Evolutionary conservation across 495 filamentous ascomycete genomes (phyloP).

Genomic region (Apiosordaria backusii): DNA sequence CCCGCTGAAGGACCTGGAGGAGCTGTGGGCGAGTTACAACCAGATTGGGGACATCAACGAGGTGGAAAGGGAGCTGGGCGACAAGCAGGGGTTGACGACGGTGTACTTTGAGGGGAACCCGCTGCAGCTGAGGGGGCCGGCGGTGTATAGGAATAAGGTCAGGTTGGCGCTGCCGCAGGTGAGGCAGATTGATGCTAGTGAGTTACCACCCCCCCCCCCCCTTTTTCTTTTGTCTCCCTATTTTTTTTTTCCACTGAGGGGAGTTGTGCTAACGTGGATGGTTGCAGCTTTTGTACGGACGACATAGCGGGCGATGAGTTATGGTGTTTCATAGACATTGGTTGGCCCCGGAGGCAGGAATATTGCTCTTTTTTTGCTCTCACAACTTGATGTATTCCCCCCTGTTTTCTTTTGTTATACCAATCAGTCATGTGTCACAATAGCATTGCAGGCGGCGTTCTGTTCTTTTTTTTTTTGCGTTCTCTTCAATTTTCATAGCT

Average conservation of each 20-base stretch:
- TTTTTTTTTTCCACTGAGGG: neutral
- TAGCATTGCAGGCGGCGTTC: neutral
- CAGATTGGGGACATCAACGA: conserved; percentile 73
- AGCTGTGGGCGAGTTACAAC: conserved; percentile 94
- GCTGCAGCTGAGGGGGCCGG: conserved; percentile 68
- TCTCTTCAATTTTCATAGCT: neutral
- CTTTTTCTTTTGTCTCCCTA: neutral
- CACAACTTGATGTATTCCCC: neutral
- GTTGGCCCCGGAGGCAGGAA: neutral
- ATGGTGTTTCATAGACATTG: conserved; percentile 1
- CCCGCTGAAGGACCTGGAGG: conserved; percentile 68
- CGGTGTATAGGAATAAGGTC: conserved; percentile 90
- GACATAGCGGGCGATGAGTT: conserved; percentile 3
- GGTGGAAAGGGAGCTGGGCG: conserved; percentile 71
- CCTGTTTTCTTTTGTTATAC: neutral
- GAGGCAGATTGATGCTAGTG: conserved; percentile 94
- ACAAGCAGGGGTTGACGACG: conserved; percentile 77
- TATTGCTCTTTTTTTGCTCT: conserved; percentile 1
- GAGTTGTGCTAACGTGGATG: conserved; percentile 32
- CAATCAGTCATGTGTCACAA: neutral
- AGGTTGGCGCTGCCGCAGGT: conserved; percentile 81
- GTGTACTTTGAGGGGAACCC: conserved; percentile 98
- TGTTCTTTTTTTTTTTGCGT: neutral
- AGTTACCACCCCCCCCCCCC: conserved; percentile 40
- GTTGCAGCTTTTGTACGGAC: conserved; percentile 40